phyloP scores from a whole-genome alignment of 306 rosid genomes.

The Rosa chinensis region DNA sequence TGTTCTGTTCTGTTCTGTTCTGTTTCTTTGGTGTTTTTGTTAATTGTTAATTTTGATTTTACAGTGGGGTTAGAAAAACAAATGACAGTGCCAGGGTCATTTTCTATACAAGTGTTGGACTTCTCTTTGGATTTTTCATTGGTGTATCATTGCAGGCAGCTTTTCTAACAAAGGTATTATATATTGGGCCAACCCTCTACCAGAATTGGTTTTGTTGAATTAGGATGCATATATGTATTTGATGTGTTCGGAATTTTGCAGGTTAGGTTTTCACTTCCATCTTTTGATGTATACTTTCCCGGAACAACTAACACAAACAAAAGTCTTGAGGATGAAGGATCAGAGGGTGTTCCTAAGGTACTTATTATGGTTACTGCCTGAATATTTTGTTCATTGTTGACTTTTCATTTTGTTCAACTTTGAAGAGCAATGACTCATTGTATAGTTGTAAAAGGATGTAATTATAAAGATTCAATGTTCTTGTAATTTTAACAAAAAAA shows the following conservation, averaged over 20 bases:
- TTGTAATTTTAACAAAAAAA: not conserved
- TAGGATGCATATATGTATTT: conserved; percentile 27
- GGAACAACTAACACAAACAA: conserved; percentile 43
- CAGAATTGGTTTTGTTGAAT: conserved; percentile 1
- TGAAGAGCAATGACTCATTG: not conserved
- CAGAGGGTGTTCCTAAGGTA: conserved; percentile 66
- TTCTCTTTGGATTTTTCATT: conserved; percentile 70
- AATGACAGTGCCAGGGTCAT: conserved; percentile 61
- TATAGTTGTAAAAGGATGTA: not conserved
- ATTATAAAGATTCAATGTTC: not conserved
- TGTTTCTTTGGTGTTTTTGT: not conserved
- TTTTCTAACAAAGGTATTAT: conserved; percentile 63
- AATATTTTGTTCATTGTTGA: not conserved
- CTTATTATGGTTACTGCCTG: conserved; percentile 24
- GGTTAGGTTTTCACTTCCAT: conserved; percentile 69
- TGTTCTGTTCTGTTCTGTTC: not conserved
- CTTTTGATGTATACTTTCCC: conserved; percentile 64
- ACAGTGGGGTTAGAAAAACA: conserved; percentile 59
- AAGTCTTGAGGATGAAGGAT: conserved; percentile 55
- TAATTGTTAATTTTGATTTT: conserved; percentile 24
- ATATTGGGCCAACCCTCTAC: conserved; percentile 5
- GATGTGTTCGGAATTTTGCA: conserved; percentile 45
- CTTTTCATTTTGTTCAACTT: not conserved
- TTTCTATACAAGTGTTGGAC: conserved; percentile 59
- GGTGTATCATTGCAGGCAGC: conserved; percentile 70